phyloP scores from a whole-genome alignment of 768 basidiomycete genomes.

The Tubosaeta sp. region DNA sequence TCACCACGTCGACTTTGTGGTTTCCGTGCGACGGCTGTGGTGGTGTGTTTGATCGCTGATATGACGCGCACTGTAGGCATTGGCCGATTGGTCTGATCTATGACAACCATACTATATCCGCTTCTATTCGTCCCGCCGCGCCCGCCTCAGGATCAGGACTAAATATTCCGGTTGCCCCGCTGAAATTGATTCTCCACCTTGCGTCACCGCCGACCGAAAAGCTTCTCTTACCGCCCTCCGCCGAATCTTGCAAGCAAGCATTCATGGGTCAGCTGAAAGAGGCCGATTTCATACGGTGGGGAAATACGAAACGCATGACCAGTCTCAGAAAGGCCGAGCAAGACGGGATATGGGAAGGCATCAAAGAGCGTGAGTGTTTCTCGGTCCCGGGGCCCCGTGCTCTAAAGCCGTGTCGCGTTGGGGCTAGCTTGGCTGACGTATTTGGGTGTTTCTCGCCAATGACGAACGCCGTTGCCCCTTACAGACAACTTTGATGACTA shows the following conservation, averaged over 20 bases:
- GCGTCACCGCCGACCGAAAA: constrained; percentile 85
- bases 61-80: constrained; percentile 59
- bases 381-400: constrained; percentile 16
- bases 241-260: constrained; percentile 86
- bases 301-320: constrained; percentile 92
- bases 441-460: constrained; percentile 13
- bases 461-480: constrained; percentile 8
- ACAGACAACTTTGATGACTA: constrained; percentile 95
- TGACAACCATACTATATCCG: constrained; percentile 72
- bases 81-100: constrained; percentile 97
- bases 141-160: constrained; percentile 38
- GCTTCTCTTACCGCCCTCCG: constrained; percentile 71
- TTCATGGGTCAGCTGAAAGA: constrained; percentile 97
- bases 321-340: constrained; percentile 87
- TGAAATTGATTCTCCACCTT: constrained; percentile 82
- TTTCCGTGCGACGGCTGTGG: neutral
- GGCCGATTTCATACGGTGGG: constrained; percentile 96
- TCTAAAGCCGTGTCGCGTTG: constrained; percentile 10
- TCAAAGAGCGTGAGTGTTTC: constrained; percentile 79
- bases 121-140: constrained; percentile 43
- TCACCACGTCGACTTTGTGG: neutral
- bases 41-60: constrained; percentile 8
- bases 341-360: constrained; percentile 96
- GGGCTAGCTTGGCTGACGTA: constrained; percentile 21
- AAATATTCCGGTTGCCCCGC: constrained; percentile 45